Evolutionary conservation across 495 filamentous ascomycete species (phyloP), one percentile per base, ranked within the genome.

Genomic region (Penicillium ochrochloron): DNA sequence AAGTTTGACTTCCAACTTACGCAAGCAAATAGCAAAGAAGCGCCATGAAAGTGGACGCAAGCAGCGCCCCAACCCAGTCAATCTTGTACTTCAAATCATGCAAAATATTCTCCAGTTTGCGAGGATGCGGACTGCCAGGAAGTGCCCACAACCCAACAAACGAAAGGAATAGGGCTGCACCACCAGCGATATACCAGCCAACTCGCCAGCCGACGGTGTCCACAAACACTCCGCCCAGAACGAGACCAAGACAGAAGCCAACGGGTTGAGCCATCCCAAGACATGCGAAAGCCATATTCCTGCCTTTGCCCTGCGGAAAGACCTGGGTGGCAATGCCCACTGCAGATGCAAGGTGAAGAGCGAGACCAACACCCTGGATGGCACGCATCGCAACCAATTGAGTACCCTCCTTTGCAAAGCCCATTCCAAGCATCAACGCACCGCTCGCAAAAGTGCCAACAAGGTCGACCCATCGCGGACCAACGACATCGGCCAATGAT

Each of bases 311-410:
- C 1, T 51, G 67, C 0, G 76, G 76, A 19, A 85, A 61, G 0
- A 77, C 58, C 10, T 70, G 68, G 1, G 82, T 79, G 8, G 85
- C 66, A 23, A 86, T 75, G 25, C 75, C 73, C 0, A 87, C 75
- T 0, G 81, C 72, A 0, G 83, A 78, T 1, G 84, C 82, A n/a
- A 85, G 63, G 60, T 76, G 77, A 25, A 86, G 62, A 3, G 82
- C 73, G 12, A 79, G 68, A 15, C 77, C 77, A 53, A 84, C 62
- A 6, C 84, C 84, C 54, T 81, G 80, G 8, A 84, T 54, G 1
- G 78, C 78, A 8, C 84, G 76, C 63, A 85, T 79, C 21, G 78
- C 65, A 39, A 86, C 80, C 5, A 86, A 44, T 58, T 86, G 73
- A 12, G 75, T 69, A 1, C 80, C 78, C 0, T 70, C 82, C 6